Base-by-base conservation (phyloP, 257 asterid genomes). In the Rhazya stricta region DNA sequence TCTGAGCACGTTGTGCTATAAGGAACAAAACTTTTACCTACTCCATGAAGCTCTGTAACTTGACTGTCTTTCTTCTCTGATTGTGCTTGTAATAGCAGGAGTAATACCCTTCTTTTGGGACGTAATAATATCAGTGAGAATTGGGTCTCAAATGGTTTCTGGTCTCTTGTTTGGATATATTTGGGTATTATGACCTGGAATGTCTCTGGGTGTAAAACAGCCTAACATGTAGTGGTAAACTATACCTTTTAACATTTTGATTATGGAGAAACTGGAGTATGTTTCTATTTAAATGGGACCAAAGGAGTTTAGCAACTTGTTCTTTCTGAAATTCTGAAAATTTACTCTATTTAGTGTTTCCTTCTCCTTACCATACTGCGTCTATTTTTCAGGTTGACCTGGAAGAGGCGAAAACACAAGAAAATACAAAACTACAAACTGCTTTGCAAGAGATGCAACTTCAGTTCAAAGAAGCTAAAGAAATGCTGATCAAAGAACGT, bases 361-460 rank as follows among this genome's bases (percentile, higher is more conserved):
- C 45, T 46, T 68, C 45, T 73, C 66, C 83, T 73, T 71, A 36
- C 37, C 46, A 65, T 73, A 36, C 19, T 25, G 43, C 12, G 41
- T 73, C 27, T 74, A 6, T 80, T 56, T 71, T 69, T 76, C 82
- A 95, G 99, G 86, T 91, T 73, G 98, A 95, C 82, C 67, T 92
- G 63, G 99, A 95, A 84, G 99, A 89, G 83, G 89, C 98, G 73
- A 95, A 95, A 88, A 84, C 91, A 56, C 98, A 89, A 83, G 99
- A 95, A 87, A 92, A 86, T 83, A 71, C 89, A 54, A 92, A 92
- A 84, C 73, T 95, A 76, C 94, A 89, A 79, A 85, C 91, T 81
- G 90, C 97, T 79, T 79, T 91, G 81, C 91, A 88, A 79, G 96
- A 91, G 78, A 87, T 85, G 84, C 97, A 91, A 76, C 85, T 83